Evolutionary conservation across 768 basidiomycete species (phyloP).

Genomic region (Asterophora lycoperdoides): DNA sequence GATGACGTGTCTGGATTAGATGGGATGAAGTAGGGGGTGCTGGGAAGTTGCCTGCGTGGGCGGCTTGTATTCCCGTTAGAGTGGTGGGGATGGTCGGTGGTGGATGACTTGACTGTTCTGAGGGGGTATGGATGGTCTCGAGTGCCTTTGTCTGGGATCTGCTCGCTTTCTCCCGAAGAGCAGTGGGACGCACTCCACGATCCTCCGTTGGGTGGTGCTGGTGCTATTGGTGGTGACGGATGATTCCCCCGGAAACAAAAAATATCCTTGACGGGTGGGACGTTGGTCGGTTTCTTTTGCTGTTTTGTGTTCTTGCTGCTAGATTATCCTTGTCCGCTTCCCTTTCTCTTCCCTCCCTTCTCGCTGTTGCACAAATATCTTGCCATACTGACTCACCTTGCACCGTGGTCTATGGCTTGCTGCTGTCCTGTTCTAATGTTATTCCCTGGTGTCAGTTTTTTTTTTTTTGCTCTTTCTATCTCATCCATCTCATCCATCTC

Average conservation of each 20-base stretch:
- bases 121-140: background rate
- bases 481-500: slow-evolving; percentile 1
- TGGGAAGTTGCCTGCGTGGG: too few relatives aligned
- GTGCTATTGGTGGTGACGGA: background rate
- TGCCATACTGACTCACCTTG: background rate
- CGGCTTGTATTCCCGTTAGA: too few relatives aligned
- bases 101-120: background rate
- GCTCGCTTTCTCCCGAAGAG: background rate
- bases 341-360: background rate
- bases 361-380: slow-evolving; percentile 1
- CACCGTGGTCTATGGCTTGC: background rate
- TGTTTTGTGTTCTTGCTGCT: slow-evolving; percentile 6
- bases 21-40: slow-evolving; percentile 12
- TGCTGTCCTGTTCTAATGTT: slow-evolving; percentile 7
- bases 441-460: slow-evolving; percentile 3
- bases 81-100: background rate
- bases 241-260: background rate
- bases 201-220: background rate
- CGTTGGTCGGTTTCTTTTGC: background rate
- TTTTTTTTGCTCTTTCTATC: slow-evolving; percentile 2
- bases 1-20: slow-evolving; percentile 35
- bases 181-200: slow-evolving; percentile 1
- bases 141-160: background rate
- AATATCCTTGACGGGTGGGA: background rate
- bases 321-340: slow-evolving; percentile 6